phyloP scores from a whole-genome alignment of 1,139 yeast genomes.

The Diutina mesorugosa region DNA sequence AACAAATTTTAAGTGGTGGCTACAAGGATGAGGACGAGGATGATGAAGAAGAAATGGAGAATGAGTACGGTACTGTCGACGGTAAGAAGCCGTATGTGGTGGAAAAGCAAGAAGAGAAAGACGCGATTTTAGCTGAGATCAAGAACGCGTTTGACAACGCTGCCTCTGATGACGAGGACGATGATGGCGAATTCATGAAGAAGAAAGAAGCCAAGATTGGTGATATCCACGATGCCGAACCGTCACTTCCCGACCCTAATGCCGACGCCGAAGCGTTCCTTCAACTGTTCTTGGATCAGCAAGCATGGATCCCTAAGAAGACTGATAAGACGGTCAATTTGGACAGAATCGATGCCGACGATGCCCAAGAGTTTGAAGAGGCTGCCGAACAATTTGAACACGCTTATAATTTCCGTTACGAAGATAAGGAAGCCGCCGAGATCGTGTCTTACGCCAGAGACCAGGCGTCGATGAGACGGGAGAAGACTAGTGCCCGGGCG shows the following conservation, averaged over 20 bases:
- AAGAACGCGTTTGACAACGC: conserved; percentile 47
- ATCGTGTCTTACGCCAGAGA: conserved; percentile 94
- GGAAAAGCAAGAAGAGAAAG: conserved; percentile 67
- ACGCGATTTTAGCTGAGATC: conserved; percentile 61
- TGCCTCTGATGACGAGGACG: conserved; percentile 29
- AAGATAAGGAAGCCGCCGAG: conserved; percentile 84
- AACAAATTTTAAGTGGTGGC: conserved; percentile 55
- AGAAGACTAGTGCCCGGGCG: conserved; percentile 63
- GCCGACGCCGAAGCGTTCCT: conserved; percentile 56
- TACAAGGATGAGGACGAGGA: conserved; percentile 37
- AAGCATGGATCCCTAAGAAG: conserved; percentile 79
- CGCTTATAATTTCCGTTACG: conserved; percentile 90
- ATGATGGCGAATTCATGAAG: conserved; percentile 39
- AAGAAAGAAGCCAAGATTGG: conserved; percentile 20
- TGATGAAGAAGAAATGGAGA: conserved; percentile 11
- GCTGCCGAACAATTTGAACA: conserved; percentile 86
- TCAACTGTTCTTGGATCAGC: conserved; percentile 54
- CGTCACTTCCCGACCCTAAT: conserved; percentile 56
- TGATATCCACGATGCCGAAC: neutral
- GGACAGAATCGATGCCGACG: conserved; percentile 47
- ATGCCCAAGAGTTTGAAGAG: conserved; percentile 81
- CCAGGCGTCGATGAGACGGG: conserved; percentile 84
- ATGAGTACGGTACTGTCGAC: conserved; percentile 29
- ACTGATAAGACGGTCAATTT: conserved; percentile 42
- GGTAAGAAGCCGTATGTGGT: conserved; percentile 58